Evolutionary conservation across 805 yeast genomes (phyloP).

Genomic region (Saccharomyces paradoxus): DNA sequence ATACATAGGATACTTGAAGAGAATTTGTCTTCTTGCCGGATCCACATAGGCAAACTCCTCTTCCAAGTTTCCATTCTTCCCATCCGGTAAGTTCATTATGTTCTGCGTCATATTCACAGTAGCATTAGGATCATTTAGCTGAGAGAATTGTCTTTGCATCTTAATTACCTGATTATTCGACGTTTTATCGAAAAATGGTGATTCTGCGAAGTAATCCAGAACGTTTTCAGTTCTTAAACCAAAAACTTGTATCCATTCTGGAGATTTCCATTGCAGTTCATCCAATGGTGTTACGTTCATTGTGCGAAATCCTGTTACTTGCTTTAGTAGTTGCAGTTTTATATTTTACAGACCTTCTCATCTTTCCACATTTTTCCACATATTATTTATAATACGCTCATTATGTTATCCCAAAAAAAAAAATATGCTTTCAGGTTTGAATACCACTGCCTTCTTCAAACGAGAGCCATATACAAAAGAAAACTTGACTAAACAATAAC

Average conservation of each 20-base stretch:
- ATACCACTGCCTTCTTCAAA: not conserved
- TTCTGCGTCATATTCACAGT: not conserved
- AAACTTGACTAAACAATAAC: not conserved
- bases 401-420: not conserved
- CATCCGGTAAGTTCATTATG: not conserved
- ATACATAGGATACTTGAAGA: conserved; percentile 24
- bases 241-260: conserved; percentile 90
- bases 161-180: conserved; percentile 89
- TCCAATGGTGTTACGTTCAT: conserved; percentile 41
- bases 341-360: not conserved
- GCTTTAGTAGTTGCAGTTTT: not conserved
- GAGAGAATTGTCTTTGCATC: conserved; percentile 82
- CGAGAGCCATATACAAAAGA: not conserved
- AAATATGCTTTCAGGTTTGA: not conserved
- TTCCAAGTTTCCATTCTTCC: conserved; percentile 3
- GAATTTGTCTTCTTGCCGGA: conserved; percentile 17
- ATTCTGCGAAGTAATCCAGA: conserved; percentile 83
- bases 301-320: not conserved
- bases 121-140: conserved; percentile 6
- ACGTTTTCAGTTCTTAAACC: conserved; percentile 87
- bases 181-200: conserved; percentile 91
- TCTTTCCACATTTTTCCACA: not conserved
- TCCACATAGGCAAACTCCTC: conserved; percentile 18
- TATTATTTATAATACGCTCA: not conserved
- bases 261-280: conserved; percentile 93